These are phyloP conservation scores for Botrytis fabae DNA, from an alignment of 2,329 filamentous ascomycete species.

Conservation along the genomic window DNA sequence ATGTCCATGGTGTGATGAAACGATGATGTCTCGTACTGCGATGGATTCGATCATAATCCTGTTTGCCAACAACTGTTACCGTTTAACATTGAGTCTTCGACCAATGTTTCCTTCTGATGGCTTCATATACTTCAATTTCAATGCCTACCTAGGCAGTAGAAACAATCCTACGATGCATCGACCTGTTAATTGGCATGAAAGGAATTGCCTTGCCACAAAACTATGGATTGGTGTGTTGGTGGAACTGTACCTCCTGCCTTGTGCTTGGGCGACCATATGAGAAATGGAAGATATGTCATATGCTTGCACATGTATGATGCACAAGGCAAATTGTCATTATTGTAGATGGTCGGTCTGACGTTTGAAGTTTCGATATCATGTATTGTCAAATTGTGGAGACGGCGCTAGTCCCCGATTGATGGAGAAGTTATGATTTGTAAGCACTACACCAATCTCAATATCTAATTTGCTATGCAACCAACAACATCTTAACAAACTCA, in stretches of 20 bases:
- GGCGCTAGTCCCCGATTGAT: background rate
- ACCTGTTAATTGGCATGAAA: background rate
- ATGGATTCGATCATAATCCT: background rate
- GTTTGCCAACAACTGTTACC: background rate
- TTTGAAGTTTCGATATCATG: background rate
- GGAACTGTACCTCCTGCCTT: background rate
- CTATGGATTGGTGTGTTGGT: background rate
- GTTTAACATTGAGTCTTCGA: background rate
- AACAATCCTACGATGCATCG: background rate
- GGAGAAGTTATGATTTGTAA: background rate
- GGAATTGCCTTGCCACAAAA: background rate
- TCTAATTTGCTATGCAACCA: background rate
- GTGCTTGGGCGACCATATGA: background rate
- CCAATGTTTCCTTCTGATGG: background rate
- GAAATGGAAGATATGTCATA: background rate
- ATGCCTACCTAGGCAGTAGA: background rate
- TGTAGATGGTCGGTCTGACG: background rate
- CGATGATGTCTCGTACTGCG: background rate
- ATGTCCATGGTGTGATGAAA: background rate
- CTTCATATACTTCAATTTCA: background rate
- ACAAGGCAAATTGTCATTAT: background rate
- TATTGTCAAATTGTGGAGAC: background rate
- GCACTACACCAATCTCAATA: background rate
- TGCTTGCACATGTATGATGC: background rate
- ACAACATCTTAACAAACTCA: background rate